These are phyloP conservation scores for Firmiana major DNA, from an alignment of 345 rosid genomes.

Conservation along the genomic window DNA sequence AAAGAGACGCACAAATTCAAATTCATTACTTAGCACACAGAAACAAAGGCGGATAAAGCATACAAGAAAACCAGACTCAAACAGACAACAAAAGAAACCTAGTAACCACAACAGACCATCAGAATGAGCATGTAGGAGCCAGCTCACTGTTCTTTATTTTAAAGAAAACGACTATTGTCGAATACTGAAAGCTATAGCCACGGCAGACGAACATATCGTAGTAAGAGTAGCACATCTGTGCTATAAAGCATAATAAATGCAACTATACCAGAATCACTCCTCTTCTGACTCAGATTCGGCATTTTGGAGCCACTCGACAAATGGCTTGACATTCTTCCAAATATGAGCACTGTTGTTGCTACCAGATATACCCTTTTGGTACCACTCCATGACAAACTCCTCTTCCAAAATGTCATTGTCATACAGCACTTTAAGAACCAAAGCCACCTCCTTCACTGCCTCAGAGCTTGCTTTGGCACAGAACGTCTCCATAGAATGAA, in stretches of 20 bases:
- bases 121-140: background rate
- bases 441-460: conserved; percentile 59
- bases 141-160: background rate
- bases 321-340: conserved; percentile 73
- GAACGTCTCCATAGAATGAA: conserved; percentile 49
- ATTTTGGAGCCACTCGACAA: conserved; percentile 76
- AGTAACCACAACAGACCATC: background rate
- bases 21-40: background rate
- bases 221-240: background rate
- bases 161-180: background rate
- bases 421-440: conserved; percentile 64
- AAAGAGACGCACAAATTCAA: background rate
- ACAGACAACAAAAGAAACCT: background rate
- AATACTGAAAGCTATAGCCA: background rate
- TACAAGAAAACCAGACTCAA: background rate
- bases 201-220: too few species aligned
- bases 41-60: background rate
- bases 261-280: conserved; percentile 29
- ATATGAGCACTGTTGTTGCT: conserved; percentile 40
- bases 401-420: conserved; percentile 82
- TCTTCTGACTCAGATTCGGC: conserved; percentile 90
- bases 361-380: conserved; percentile 49
- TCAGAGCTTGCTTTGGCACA: conserved; percentile 37
- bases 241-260: background rate
- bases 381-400: conserved; percentile 68